A percentile compares a stretch with the other conserved stretches of the same genome.
phyloP scores from a whole-genome alignment of 2,329 filamentous ascomycete genomes.

The Colletotrichum falcatum region DNA sequence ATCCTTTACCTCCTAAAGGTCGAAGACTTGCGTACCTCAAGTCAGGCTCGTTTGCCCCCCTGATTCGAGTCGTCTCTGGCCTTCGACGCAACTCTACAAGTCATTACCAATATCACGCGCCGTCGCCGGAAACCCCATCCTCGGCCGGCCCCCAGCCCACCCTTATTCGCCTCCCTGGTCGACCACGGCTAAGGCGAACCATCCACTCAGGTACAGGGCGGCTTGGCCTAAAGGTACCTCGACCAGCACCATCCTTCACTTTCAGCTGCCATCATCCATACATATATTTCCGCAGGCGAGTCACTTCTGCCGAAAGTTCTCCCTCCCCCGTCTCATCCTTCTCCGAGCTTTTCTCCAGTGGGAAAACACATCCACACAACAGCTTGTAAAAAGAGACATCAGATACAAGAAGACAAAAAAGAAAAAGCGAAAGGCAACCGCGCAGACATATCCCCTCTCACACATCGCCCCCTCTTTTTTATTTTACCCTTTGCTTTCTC shows the following conservation, averaged over 20 bases:
- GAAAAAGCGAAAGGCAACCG: neutral
- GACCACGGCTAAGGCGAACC: slow-evolving; percentile 21
- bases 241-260: slow-evolving; percentile 1
- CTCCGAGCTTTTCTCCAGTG: neutral
- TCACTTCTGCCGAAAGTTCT: neutral
- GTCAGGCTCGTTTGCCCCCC: slow-evolving; percentile 19
- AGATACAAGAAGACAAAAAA: neutral
- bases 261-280: neutral
- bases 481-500: neutral
- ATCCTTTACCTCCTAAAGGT: slow-evolving; percentile 3
- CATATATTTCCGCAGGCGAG: slow-evolving; percentile 14
- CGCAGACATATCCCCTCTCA: neutral
- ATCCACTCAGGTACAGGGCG: slow-evolving; percentile 13
- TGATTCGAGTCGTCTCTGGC: slow-evolving; percentile 11
- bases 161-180: slow-evolving; percentile 37
- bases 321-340: slow-evolving; percentile 1
- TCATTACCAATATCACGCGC: slow-evolving; percentile 37
- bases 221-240: slow-evolving; percentile 10
- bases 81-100: slow-evolving; percentile 26
- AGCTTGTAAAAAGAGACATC: neutral
- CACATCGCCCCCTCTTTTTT: slow-evolving; percentile 1
- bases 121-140: slow-evolving; percentile 21
- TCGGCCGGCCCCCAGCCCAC: slow-evolving; percentile 36
- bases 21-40: neutral
- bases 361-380: neutral